A percentile compares a stretch with the other conserved stretches of the same genome.
Evolutionary conservation across 2,329 filamentous ascomycete species (phyloP).

Genomic region (Talaromyces funiculosus): DNA sequence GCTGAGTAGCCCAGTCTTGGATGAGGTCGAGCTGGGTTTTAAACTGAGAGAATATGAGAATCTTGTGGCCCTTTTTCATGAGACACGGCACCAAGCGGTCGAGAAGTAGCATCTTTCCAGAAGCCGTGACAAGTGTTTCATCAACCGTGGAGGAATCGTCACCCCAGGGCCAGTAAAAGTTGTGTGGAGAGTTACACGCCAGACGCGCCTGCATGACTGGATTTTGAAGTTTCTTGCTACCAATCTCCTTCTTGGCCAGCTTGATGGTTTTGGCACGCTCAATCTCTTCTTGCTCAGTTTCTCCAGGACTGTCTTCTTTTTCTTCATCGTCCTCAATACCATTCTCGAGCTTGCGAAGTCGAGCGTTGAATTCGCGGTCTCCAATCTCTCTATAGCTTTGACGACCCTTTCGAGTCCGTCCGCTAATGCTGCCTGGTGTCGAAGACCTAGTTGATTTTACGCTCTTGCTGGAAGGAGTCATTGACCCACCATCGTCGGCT

Average conservation of each 20-base stretch:
- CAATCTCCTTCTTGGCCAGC: conserved; percentile 76
- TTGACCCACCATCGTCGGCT: conserved; percentile 33
- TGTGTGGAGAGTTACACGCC: conserved; percentile 89
- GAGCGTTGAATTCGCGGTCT: conserved; percentile 77
- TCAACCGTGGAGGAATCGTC: conserved; percentile 59
- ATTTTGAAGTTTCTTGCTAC: conserved; percentile 86
- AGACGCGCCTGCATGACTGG: conserved; percentile 86
- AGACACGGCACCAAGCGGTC: conserved; percentile 76
- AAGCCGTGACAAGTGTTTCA: conserved; percentile 75
- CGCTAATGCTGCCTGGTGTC: conserved; percentile 57
- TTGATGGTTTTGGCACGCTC: conserved; percentile 21
- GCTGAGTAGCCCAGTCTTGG: conserved; percentile 73
- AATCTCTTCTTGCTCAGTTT: conserved; percentile 55
- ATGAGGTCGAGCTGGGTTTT: conserved; percentile 89
- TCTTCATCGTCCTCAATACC: conserved; percentile 55
- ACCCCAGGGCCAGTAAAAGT: conserved; percentile 91
- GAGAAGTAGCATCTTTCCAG: conserved; percentile 91
- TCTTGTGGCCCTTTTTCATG: conserved; percentile 72
- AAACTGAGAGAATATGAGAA: conserved; percentile 95
- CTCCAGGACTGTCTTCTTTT: conserved; percentile 35
- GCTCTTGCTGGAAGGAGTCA: conserved; percentile 60
- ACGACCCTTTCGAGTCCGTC: conserved; percentile 48
- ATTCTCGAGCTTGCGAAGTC: conserved; percentile 44
- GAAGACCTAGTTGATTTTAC: conserved; percentile 68
- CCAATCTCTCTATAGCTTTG: conserved; percentile 65